Evolutionary conservation across 179 eudicot species (phyloP).

Genomic region (Vitellaria paradoxa): DNA sequence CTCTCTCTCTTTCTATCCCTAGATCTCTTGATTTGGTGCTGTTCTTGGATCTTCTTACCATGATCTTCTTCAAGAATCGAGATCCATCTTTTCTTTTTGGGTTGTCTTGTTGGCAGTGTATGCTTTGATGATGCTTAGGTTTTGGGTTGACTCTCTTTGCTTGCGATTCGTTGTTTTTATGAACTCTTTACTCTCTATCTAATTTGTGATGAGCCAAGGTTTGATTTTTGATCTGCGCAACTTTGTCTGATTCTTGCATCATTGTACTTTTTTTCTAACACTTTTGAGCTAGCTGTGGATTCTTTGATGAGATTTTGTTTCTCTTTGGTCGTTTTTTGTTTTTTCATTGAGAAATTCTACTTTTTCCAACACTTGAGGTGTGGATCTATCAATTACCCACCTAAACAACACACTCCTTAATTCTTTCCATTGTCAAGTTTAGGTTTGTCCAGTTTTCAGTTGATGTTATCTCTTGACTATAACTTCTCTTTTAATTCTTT

Average conservation of each 20-base stretch:
- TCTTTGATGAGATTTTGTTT: background rate
- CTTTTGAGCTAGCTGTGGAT: no score
- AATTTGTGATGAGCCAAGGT: no score
- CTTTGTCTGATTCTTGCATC: no score
- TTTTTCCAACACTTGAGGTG: background rate
- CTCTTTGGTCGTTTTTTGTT: background rate
- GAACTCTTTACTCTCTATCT: no score
- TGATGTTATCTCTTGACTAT: background rate
- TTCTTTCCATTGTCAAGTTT: background rate
- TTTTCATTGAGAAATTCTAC: background rate
- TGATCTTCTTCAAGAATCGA: background rate
- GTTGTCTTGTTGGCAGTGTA: background rate
- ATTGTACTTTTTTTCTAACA: no score
- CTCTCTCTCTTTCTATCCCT: constrained; percentile 12
- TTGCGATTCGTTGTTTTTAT: no score
- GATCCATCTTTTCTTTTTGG: background rate
- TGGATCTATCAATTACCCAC: background rate
- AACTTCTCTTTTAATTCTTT: background rate
- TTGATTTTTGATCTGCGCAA: no score
- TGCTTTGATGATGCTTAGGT: no score
- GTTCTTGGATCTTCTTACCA: background rate
- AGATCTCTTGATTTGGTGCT: no score
- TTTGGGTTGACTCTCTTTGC: no score
- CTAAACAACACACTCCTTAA: background rate
- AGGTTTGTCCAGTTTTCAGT: background rate